These are phyloP conservation scores for Alternaria triticimaculans DNA, from an alignment of 2,329 filamentous ascomycete genomes.

Conservation along the genomic window DNA sequence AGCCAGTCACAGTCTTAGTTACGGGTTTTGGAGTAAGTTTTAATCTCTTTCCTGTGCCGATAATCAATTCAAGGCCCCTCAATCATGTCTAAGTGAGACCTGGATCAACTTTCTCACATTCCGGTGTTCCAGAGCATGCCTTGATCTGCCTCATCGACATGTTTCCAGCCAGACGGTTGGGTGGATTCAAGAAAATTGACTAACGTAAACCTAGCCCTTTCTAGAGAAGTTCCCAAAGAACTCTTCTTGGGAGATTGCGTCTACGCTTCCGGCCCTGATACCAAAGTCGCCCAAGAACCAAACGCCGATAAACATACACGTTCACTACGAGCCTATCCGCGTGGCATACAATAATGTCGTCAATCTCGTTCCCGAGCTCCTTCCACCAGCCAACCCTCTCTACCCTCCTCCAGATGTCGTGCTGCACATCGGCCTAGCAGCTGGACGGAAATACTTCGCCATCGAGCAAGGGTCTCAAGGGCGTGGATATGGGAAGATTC, in stretches of 20 bases:
- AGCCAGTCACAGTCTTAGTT: slow-evolving; percentile 45
- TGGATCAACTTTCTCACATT: neutral
- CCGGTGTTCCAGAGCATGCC: neutral
- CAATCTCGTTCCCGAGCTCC: slow-evolving; percentile 34
- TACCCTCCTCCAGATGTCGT: slow-evolving; percentile 38
- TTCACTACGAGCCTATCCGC: slow-evolving; percentile 43
- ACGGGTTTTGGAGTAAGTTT: slow-evolving; percentile 46
- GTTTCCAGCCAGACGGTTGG: neutral
- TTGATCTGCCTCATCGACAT: neutral
- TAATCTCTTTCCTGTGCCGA: neutral
- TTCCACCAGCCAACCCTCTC: slow-evolving; percentile 28
- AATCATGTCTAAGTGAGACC: neutral
- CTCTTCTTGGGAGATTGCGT: slow-evolving; percentile 49
- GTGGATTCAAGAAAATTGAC: neutral
- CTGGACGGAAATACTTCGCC: slow-evolving; percentile 44
- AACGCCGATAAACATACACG: slow-evolving; percentile 44
- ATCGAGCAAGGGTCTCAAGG: slow-evolving; percentile 41
- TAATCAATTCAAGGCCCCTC: neutral
- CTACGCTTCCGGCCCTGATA: slow-evolving; percentile 43
- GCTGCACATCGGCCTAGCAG: slow-evolving; percentile 49
- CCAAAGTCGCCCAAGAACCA: slow-evolving; percentile 30
- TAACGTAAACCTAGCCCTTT: slow-evolving; percentile 38
- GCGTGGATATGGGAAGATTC: slow-evolving; percentile 38
- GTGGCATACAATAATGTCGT: slow-evolving; percentile 45
- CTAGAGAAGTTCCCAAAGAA: slow-evolving; percentile 40